phyloP scores from a whole-genome alignment of 169 alveolate genomes.

The Cyclospora cayetanensis region DNA sequence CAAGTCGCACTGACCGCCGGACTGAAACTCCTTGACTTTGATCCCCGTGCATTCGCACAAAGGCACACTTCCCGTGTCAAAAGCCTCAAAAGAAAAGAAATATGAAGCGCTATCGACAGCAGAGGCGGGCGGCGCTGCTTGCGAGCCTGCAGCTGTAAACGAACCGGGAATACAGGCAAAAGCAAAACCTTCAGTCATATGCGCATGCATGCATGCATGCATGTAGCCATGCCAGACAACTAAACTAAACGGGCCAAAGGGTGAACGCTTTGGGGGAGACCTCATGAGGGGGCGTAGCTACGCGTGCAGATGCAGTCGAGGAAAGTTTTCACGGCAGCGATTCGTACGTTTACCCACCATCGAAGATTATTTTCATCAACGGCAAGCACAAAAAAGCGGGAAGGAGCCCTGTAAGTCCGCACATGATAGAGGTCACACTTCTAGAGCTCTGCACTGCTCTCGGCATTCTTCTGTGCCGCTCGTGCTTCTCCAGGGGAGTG shows the following conservation, averaged over 20 bases:
- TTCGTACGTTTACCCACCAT: background rate
- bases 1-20: background rate
- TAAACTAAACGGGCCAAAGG: background rate
- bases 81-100: background rate
- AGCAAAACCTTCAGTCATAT: background rate
- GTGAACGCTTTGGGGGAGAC: background rate
- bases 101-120: background rate
- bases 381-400: background rate
- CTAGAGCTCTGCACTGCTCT: background rate
- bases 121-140: background rate
- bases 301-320: background rate
- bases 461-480: background rate
- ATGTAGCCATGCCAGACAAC: background rate
- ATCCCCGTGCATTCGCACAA: constrained; percentile 20
- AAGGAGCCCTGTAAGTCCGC: too few relatives aligned
- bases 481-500: background rate
- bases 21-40: background rate
- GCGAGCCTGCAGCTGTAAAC: background rate
- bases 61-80: background rate
- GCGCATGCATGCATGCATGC: background rate
- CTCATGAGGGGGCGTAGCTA: background rate
- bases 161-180: too few relatives aligned
- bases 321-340: background rate
- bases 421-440: too few relatives aligned
- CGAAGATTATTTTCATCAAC: background rate